Evolutionary conservation across 1,284 basidiomycete species (phyloP), one percentile per base, ranked within the genome.

Genomic region (Boletus semigastroideus): DNA sequence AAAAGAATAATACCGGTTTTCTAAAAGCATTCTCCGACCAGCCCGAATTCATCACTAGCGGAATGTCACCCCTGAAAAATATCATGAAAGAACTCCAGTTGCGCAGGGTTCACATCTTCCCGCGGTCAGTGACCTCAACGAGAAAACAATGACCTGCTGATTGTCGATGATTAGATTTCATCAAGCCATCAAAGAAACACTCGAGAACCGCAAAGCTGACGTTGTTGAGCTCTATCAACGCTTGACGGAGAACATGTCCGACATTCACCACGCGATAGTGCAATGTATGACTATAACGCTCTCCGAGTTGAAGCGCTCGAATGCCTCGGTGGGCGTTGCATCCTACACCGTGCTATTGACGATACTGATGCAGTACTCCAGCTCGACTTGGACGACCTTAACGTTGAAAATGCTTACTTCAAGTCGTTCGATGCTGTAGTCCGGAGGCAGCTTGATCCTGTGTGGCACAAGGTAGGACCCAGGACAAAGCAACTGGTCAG

Each of bases 11-110:
- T 69, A 80, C 78, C 6, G 96, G 95, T 2, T 99, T 98, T 69
- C 74, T 98, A 57, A 98, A 99, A 70, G 97, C 94, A 0, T 98
- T 99, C 66, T 94, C 94, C 0, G 96, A 98, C 68, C 88, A 98
- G 61, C 94, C 96, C 0, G 96, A 99, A 67, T 84, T 89, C 54
- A 97, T 99, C 56, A 94, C 90, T 0, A 91, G 86, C 59, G 95
- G 95, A 0, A 74, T 98, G 64, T 93, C 90, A 1, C 95, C 96
- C 0, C 74, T 99, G 17, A 90, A 90, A 63, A 94, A 89, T 43
- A 91, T 97, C 55, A 86, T 99, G 78, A 91, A 94, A 58, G 94
- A 97, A 67, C 79, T 99, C 4, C 92, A 93, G 59, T 76, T 99
- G 50, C 83, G 90, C 22, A 86, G 80, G 12, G 94, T 96, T 2